A percentile compares a stretch with the other conserved stretches of the same genome.
These are phyloP conservation scores for Ziziphus jujuba DNA, from an alignment of 306 rosid species.

Conservation along the genomic window DNA sequence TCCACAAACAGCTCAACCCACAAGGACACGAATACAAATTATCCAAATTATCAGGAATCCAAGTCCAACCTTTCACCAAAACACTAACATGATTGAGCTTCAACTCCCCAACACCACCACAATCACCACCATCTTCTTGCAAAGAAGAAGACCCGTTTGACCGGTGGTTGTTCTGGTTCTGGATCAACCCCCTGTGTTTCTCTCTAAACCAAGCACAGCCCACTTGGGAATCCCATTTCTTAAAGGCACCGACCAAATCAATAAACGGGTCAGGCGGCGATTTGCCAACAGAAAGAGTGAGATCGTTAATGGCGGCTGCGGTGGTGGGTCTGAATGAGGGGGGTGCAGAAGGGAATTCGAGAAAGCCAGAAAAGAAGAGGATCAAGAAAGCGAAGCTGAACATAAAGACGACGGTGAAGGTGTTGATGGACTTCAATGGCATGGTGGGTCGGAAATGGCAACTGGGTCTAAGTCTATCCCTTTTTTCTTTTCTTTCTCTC, in stretches of 20 bases:
- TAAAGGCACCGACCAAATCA: slow-evolving; percentile 59
- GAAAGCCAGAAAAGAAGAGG: slow-evolving; percentile 60
- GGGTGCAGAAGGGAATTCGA: slow-evolving; percentile 59
- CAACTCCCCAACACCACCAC: slow-evolving; percentile 42
- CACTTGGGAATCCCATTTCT: slow-evolving; percentile 75
- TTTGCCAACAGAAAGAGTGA: slow-evolving; percentile 10
- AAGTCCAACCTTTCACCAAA: slow-evolving; percentile 89
- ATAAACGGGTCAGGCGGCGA: slow-evolving; percentile 47
- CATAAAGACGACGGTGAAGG: slow-evolving; percentile 49
- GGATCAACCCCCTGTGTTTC: slow-evolving; percentile 28
- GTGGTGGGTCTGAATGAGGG: slow-evolving; percentile 27
- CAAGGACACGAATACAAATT: slow-evolving; percentile 77
- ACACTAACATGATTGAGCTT: slow-evolving; percentile 55
- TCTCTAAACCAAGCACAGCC: slow-evolving; percentile 62
- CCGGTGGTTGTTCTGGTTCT: slow-evolving; percentile 3
- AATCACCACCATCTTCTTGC: slow-evolving; percentile 41
- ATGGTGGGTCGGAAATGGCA: slow-evolving; percentile 27
- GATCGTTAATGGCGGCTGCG: not conserved
- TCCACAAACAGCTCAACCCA: slow-evolving; percentile 96
- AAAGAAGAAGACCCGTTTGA: slow-evolving; percentile 53
- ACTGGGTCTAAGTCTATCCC: not conserved
- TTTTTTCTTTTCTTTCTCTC: slow-evolving; percentile 21
- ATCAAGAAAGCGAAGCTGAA: slow-evolving; percentile 52
- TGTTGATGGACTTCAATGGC: slow-evolving; percentile 55
- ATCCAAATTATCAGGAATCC: slow-evolving; percentile 96